Evolutionary conservation across 495 filamentous ascomycete genomes (phyloP).

Genomic region (Talaromyces borbonicus): DNA sequence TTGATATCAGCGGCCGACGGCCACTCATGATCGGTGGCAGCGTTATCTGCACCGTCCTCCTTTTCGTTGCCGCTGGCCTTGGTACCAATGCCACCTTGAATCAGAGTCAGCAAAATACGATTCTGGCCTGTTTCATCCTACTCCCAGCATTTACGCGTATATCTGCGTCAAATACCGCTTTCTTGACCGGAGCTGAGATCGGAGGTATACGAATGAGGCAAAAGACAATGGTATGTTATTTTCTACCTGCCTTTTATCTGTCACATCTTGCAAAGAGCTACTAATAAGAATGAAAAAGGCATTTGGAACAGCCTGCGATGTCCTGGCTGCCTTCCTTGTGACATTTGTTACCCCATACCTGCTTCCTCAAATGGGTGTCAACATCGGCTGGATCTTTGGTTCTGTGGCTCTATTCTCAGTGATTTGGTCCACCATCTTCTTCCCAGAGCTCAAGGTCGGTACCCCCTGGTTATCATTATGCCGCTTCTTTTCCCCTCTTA

Average conservation of each 20-base stretch:
- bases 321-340: neutral
- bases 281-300: neutral
- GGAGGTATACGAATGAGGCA: neutral
- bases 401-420: conserved; percentile 1
- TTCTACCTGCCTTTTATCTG: neutral
- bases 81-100: neutral
- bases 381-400: neutral
- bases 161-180: neutral
- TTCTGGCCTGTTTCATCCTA: neutral
- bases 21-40: neutral
- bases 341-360: neutral
- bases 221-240: neutral
- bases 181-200: neutral
- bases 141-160: neutral
- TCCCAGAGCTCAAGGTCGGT: conserved; percentile 2
- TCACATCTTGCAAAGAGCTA: neutral
- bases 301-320: conserved; percentile 2
- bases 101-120: neutral
- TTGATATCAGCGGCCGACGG: neutral
- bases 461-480: neutral
- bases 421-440: neutral
- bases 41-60: neutral
- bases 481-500: neutral
- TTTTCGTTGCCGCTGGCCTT: neutral
- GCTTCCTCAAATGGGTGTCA: neutral